Evolutionary conservation across 2,329 filamentous ascomycete species (phyloP), one percentile per base, ranked within the genome.

Genomic region (Penicillium sp.): DNA sequence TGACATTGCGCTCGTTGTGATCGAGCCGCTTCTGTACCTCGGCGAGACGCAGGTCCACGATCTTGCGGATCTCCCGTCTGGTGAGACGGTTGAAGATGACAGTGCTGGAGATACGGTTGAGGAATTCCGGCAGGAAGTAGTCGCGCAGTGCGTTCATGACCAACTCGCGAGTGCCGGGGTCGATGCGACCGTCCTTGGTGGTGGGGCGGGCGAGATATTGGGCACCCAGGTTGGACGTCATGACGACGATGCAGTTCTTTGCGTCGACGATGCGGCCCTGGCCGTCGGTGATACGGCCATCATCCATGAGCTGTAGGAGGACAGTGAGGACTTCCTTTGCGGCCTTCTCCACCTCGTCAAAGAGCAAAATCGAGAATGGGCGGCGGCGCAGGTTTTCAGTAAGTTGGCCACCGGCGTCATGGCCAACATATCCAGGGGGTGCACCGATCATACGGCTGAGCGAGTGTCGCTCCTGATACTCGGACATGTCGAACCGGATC

Each of bases 401-500:
- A 47, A 98, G 81, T 69, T 98, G 93, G 46, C 93, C 93, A 60
- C 93, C 93, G 29, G 93, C 83, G 64, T 98, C 93, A 67, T 98
- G 91, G 15, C 93, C 93, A 52, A 98, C 90, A 60, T 98, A 98
- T 56, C 93, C 93, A 4, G 93, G 93, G 19, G 93, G 93, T 19
- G 93, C 90, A 67, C 93, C 93, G 61, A 98, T 98, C 88, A 98
- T 96, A 53, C 93, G 83, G 67, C 88, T 95, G 13, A 98, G 80
- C 0, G 91, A 86, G 69, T 98, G 93, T 5, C 91, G 85, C 72
- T 98, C 93, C 71, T 98, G 94, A 70, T 98, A 98, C 71, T 98
- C 93, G 5, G 91, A 97, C 93, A 98, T 98, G 68, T 98, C 93
- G 74, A 98, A 95, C 34, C 93, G 86, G 62, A 98, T 95, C 93